A percentile compares a stretch with the other conserved stretches of the same genome.
Evolutionary conservation across 2,329 filamentous ascomycete genomes (phyloP).

Genomic region (Calonectria crousiana): DNA sequence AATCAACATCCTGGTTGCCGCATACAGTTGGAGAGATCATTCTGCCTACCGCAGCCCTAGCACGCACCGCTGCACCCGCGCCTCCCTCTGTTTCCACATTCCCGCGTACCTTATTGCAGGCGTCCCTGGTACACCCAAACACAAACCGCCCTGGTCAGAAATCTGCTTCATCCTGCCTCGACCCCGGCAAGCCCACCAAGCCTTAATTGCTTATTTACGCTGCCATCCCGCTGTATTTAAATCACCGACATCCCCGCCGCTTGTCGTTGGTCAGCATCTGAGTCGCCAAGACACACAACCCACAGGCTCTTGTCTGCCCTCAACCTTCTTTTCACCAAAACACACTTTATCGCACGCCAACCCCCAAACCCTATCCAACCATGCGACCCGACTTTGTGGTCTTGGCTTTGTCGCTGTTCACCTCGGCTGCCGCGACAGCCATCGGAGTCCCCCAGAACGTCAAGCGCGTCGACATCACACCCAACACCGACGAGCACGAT

Average conservation of each 20-base stretch:
- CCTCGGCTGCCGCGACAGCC: constrained; percentile 41
- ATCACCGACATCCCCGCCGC: background rate
- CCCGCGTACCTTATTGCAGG: background rate
- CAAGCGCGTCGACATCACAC: constrained; percentile 39
- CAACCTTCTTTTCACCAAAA: background rate
- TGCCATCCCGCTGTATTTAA: background rate
- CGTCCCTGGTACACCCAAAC: background rate
- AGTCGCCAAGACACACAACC: background rate
- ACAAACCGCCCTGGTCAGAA: background rate
- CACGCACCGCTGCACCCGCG: too few species aligned
- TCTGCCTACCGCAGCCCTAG: background rate
- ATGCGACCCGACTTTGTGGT: constrained; percentile 51
- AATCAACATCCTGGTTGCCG: background rate
- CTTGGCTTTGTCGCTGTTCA: constrained; percentile 45
- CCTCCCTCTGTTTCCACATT: background rate
- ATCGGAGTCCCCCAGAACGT: constrained; percentile 40
- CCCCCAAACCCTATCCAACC: constrained; percentile 30
- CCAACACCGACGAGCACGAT: constrained; percentile 53
- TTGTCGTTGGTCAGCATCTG: background rate
- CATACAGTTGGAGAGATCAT: background rate
- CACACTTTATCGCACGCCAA: background rate
- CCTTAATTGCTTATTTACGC: constrained; percentile 6
- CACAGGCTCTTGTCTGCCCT: background rate
- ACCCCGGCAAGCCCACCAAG: background rate
- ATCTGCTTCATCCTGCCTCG: background rate